Conservation (phyloP, 441 rosid species). For the Adansonia gregorii region DNA sequence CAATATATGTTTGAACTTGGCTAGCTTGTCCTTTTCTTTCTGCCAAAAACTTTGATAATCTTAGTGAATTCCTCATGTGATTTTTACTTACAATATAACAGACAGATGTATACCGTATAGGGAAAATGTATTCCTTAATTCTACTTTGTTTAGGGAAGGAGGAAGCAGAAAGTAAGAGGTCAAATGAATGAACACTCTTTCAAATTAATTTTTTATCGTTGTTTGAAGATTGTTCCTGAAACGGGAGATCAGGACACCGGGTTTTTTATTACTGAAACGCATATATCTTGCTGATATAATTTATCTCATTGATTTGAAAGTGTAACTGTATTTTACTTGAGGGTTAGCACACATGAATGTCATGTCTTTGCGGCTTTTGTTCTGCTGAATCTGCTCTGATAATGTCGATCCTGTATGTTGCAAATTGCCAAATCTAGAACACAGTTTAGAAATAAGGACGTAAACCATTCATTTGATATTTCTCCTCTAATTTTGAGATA, state of each 20-base stretch:
- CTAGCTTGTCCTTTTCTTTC: not conserved
- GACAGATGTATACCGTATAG: not conserved
- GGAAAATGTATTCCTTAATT: not conserved
- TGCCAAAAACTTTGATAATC: not conserved
- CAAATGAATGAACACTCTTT: not conserved
- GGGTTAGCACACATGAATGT: not conserved
- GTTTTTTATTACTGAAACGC: not conserved
- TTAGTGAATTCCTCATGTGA: not conserved
- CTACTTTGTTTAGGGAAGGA: not conserved
- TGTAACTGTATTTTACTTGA: not conserved
- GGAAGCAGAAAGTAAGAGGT: not conserved
- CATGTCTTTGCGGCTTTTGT: not conserved
- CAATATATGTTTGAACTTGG: not conserved
- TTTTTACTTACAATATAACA: not conserved
- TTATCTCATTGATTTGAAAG: not conserved
- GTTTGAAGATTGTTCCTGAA: not conserved
- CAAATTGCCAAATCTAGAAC: not conserved
- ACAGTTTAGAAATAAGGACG: not conserved
- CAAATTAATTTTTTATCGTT: not conserved
- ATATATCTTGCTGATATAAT: not conserved
- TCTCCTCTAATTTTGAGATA: not conserved
- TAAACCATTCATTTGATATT: not conserved
- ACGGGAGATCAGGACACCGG: not conserved
- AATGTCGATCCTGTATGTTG: not conserved
- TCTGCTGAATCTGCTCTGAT: not conserved